phyloP scores from a whole-genome alignment of 2,329 filamentous ascomycete genomes.

The Ploettnerulaceae sp. region DNA sequence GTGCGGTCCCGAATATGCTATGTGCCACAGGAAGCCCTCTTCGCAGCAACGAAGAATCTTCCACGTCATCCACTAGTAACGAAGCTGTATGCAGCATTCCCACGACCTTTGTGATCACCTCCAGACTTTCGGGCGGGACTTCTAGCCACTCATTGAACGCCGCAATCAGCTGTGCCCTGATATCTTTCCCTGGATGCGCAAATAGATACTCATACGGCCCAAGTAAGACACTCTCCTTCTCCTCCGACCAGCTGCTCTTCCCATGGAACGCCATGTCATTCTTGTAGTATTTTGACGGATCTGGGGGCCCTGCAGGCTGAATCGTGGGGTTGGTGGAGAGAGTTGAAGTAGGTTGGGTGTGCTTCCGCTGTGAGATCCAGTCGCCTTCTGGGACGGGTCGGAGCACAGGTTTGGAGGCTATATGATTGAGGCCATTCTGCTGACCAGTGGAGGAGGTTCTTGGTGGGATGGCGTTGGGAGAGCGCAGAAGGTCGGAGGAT shows the following conservation, averaged over 20 bases:
- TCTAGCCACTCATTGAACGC: conserved; percentile 79
- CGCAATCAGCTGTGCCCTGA: conserved; percentile 71
- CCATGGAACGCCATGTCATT: conserved; percentile 32
- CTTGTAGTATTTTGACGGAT: conserved; percentile 28
- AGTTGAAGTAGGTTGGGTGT: conserved; percentile 23
- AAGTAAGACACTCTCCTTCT: conserved; percentile 73
- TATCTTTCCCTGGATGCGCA: conserved; percentile 77
- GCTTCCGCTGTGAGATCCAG: conserved; percentile 48
- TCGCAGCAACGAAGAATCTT: conserved; percentile 72
- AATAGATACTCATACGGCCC: conserved; percentile 79
- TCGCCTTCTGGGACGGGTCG: conserved; percentile 55
- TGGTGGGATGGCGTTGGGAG: conserved; percentile 66
- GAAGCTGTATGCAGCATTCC: conserved; percentile 85
- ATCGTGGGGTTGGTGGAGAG: conserved; percentile 26
- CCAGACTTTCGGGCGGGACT: conserved; percentile 64
- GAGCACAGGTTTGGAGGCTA: conserved; percentile 37
- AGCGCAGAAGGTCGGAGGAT: conserved; percentile 31
- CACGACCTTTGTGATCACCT: conserved; percentile 72
- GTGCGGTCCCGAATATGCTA: conserved; percentile 76
- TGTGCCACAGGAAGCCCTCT: conserved; percentile 79
- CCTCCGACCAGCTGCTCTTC: conserved; percentile 52
- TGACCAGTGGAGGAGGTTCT: conserved; percentile 65
- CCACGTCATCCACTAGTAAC: conserved; percentile 80
- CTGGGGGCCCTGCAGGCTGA: conserved; percentile 18
- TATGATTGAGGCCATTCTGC: conserved; percentile 33